phyloP scores from a whole-genome alignment of 345 rosid genomes.

The Melaleuca alternifolia region DNA sequence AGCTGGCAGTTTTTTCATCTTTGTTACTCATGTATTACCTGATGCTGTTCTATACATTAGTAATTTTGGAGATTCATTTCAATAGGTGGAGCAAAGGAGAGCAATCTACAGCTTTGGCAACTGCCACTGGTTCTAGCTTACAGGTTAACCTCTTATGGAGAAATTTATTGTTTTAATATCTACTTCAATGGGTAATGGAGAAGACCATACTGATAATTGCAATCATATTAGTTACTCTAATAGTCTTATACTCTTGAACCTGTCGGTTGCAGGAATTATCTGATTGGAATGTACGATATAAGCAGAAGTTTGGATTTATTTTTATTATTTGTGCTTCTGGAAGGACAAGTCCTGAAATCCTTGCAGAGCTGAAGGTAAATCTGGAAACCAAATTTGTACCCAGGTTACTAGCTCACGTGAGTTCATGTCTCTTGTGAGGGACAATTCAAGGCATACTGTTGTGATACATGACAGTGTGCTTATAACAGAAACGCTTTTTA shows the following conservation, averaged over 20 bases:
- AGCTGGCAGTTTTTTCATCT: neutral
- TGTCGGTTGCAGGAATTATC: constrained; percentile 42
- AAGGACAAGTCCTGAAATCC: constrained; percentile 61
- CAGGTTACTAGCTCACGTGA: neutral
- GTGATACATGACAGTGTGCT: neutral
- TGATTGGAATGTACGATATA: constrained; percentile 64
- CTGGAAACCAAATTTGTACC: neutral
- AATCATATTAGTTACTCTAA: neutral
- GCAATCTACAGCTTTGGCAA: constrained; percentile 78
- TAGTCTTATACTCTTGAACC: neutral
- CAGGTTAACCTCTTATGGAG: constrained; percentile 27
- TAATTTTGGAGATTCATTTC: neutral
- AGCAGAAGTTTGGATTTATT: constrained; percentile 59
- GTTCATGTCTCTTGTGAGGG: neutral
- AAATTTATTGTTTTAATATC: neutral
- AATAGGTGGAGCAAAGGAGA: constrained; percentile 67
- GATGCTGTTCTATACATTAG: neutral
- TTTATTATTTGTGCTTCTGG: constrained; percentile 81
- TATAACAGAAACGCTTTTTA: neutral
- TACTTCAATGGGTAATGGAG: neutral
- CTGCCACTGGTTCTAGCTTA: constrained; percentile 55
- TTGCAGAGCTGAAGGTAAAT: constrained; percentile 62
- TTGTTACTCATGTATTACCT: neutral
- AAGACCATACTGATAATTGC: neutral
- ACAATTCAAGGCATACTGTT: neutral